phyloP scores from a whole-genome alignment of 106 monocot species.

The Chionographis japonica region DNA sequence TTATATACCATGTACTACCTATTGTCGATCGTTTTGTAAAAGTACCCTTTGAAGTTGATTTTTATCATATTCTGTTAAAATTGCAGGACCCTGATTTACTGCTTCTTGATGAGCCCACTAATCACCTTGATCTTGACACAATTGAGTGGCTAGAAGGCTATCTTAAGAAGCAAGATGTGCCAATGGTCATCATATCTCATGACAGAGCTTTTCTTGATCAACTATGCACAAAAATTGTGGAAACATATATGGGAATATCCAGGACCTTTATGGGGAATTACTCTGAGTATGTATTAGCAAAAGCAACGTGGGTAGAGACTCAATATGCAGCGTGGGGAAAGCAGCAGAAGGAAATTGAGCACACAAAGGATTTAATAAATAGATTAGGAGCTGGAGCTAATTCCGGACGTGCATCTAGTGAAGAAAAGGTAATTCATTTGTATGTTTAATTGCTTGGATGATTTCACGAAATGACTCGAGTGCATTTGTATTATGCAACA shows the following conservation, averaged over 20 bases:
- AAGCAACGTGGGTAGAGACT: constrained; percentile 73
- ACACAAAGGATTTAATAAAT: constrained; percentile 80
- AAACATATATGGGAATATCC: constrained; percentile 96
- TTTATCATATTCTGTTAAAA: neutral
- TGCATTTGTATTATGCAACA: too few species aligned
- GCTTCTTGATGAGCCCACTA: constrained; percentile 97
- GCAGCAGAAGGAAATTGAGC: constrained; percentile 96
- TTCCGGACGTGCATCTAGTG: constrained; percentile 95
- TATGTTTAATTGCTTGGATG: neutral
- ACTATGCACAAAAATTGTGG: constrained; percentile 90
- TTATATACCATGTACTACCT: too few species aligned
- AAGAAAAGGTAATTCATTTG: constrained; percentile 68
- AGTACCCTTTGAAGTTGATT: neutral
- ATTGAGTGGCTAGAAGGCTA: constrained; percentile 97
- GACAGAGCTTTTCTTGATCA: constrained; percentile 95
- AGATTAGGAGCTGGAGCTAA: constrained; percentile 94
- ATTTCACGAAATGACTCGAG: too few species aligned
- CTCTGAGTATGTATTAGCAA: constrained; percentile 73
- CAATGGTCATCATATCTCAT: constrained; percentile 98
- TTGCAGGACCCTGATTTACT: constrained; percentile 94
- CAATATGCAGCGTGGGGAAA: constrained; percentile 96
- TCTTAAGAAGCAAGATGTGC: constrained; percentile 81
- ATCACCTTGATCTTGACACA: constrained; percentile 97
- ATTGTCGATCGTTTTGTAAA: neutral
- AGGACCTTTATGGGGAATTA: constrained; percentile 89